Conservation (phyloP, 352 stramenopile species). For the Phytopythium kandeliae region DNA sequence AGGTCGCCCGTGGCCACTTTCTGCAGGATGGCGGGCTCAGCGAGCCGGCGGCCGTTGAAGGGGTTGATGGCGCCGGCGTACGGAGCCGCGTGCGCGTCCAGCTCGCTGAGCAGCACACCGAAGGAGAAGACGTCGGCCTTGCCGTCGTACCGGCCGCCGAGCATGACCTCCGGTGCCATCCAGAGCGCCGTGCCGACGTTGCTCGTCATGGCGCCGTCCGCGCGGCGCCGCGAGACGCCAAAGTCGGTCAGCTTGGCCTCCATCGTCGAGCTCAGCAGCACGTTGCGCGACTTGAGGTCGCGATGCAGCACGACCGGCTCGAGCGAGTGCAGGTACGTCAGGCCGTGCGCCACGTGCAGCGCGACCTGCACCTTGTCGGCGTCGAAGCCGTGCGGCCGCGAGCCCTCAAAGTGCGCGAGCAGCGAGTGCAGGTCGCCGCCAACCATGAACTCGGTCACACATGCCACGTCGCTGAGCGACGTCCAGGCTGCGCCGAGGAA, state of each 20-base stretch:
- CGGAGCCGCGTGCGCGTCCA: constrained; percentile 34
- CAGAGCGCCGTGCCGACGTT: constrained; percentile 30
- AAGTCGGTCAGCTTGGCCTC: constrained; percentile 47
- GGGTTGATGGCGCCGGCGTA: constrained; percentile 17
- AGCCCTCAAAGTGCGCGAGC: constrained; percentile 20
- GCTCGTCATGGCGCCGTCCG: constrained; percentile 27
- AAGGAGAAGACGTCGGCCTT: constrained; percentile 50
- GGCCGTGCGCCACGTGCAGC: constrained; percentile 20
- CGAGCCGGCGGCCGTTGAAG: constrained; percentile 14
- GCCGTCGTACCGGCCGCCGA: constrained; percentile 32
- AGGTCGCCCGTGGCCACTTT: constrained; percentile 32
- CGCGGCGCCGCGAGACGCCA: constrained; percentile 27
- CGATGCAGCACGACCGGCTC: constrained; percentile 31
- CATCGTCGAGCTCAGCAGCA: constrained; percentile 21
- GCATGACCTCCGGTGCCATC: constrained; percentile 43
- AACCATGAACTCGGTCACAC: constrained; percentile 40
- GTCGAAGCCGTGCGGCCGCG: constrained; percentile 26
- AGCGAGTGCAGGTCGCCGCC: constrained; percentile 31
- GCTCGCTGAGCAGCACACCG: constrained; percentile 32
- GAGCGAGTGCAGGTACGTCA: constrained; percentile 43
- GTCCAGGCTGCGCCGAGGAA: constrained; percentile 50
- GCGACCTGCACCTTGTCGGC: constrained; percentile 27
- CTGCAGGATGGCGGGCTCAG: constrained; percentile 33
- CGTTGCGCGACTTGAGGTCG: constrained; percentile 55
- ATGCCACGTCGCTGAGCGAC: constrained; percentile 34